phyloP scores from a whole-genome alignment of 768 basidiomycete species.

The Xerocomellus dryophilus region DNA sequence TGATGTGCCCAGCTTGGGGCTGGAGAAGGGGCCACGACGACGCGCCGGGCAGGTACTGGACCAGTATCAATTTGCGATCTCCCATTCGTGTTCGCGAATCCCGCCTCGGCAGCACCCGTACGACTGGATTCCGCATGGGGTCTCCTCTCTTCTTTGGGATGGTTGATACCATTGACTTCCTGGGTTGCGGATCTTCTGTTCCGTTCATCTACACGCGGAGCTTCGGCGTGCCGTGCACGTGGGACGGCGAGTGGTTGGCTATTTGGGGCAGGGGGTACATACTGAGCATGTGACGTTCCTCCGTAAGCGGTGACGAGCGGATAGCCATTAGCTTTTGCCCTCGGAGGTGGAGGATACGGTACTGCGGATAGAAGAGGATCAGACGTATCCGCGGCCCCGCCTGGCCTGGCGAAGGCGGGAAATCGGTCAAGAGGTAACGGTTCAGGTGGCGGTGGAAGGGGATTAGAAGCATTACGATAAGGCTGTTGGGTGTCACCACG shows the following conservation, averaged over 20 bases:
- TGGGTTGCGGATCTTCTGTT: conserved; percentile 12
- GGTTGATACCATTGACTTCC: conserved; percentile 13
- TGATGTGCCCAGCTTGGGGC: conserved; percentile 32
- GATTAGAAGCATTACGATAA: conserved; percentile 40
- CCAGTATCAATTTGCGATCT: conserved; percentile 34
- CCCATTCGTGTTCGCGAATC: conserved; percentile 9
- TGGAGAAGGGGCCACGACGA: conserved; percentile 23
- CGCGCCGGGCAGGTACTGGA: conserved; percentile 31
- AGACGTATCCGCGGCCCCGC: conserved; percentile 17
- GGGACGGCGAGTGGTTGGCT: conserved; percentile 17
- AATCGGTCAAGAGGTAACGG: conserved; percentile 47
- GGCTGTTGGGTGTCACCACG: conserved; percentile 30
- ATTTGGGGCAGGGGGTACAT: conserved; percentile 11
- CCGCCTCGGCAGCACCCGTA: conserved; percentile 4
- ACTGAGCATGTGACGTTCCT: conserved; percentile 14
- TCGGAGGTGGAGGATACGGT: conserved; percentile 30
- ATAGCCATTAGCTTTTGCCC: conserved; percentile 17
- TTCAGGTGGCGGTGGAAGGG: conserved; percentile 55
- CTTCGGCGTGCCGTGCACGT: conserved; percentile 23
- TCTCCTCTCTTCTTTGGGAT: conserved; percentile 16
- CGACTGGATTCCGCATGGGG: conserved; percentile 11
- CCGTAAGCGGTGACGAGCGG: conserved; percentile 4
- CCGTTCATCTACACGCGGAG: conserved; percentile 24
- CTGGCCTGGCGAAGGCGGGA: conserved; percentile 39
- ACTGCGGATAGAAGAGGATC: conserved; percentile 22